phyloP scores from a whole-genome alignment of 345 rosid genomes.

The Citropsis articulata region DNA sequence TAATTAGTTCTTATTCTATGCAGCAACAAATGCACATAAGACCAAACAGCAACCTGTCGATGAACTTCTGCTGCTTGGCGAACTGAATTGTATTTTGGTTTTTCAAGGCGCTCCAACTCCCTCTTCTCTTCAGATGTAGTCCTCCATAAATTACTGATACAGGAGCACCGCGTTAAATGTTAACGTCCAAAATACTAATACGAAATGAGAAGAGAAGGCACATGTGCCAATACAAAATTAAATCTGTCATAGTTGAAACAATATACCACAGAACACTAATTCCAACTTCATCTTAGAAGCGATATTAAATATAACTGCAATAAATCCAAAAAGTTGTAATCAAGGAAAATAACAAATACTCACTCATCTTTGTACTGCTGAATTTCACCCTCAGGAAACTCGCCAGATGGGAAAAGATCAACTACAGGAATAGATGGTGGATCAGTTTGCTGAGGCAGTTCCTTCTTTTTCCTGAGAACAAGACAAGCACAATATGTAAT shows the following conservation, averaged over 20 bases:
- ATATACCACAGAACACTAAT: neutral
- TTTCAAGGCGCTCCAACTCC: slow-evolving; percentile 80
- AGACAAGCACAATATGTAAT: neutral
- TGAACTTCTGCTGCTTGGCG: slow-evolving; percentile 99
- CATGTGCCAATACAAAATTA: neutral
- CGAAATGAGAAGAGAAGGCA: neutral
- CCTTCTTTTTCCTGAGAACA: slow-evolving; percentile 79
- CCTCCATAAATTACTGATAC: slow-evolving; percentile 85
- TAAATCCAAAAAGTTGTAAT: neutral
- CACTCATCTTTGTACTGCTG: slow-evolving; percentile 93
- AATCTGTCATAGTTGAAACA: neutral
- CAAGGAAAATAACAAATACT: slow-evolving; percentile 33
- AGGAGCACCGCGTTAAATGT: neutral
- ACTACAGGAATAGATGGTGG: slow-evolving; percentile 78
- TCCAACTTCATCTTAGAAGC: neutral
- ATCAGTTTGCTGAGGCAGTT: slow-evolving; percentile 64
- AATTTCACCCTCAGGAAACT: slow-evolving; percentile 98
- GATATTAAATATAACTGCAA: neutral
- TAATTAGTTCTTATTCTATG: neutral
- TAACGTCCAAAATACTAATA: neutral
- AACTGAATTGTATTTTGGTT: slow-evolving; percentile 83
- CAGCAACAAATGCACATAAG: neutral
- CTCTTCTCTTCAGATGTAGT: slow-evolving; percentile 94
- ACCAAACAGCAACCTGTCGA: slow-evolving; percentile 62
- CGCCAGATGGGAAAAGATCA: slow-evolving; percentile 88